Evolutionary conservation across 225 moss, liverwort and hornwort genomes (phyloP).

Genomic region (Lunularia cruciata): DNA sequence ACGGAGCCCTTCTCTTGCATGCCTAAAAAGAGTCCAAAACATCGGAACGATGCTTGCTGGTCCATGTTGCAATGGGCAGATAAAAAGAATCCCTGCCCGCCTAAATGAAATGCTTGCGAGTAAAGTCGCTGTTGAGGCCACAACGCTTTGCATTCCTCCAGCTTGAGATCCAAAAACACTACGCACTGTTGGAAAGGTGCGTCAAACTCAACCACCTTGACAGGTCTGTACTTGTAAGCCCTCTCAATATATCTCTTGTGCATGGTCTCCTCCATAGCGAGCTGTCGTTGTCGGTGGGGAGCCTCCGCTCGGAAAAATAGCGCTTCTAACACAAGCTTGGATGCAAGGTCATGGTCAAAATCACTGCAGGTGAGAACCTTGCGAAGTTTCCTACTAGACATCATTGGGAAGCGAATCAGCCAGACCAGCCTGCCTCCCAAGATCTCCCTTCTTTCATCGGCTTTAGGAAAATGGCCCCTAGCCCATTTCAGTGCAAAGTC

Average conservation of each 20-base stretch:
- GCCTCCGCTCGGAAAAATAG: slow-evolving; percentile 88
- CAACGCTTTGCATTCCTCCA: slow-evolving; percentile 87
- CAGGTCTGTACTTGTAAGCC: slow-evolving; percentile 96
- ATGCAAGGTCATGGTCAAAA: slow-evolving; percentile 89
- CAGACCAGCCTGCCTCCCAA: slow-evolving; percentile 79
- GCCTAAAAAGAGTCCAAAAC: slow-evolving; percentile 98
- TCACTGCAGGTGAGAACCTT: slow-evolving; percentile 93
- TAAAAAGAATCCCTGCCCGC: slow-evolving; percentile 96
- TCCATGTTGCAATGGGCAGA: slow-evolving; percentile 98
- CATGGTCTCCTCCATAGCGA: slow-evolving; percentile 76
- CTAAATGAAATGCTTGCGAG: slow-evolving; percentile 96
- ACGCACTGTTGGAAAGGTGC: slow-evolving; percentile 74
- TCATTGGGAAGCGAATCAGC: slow-evolving; percentile 98
- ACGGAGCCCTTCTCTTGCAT: slow-evolving; percentile 99
- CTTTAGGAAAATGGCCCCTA: slow-evolving; percentile 73
- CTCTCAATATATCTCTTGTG: slow-evolving; percentile 92
- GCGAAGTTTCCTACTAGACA: slow-evolving; percentile 93
- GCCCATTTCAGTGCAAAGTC: slow-evolving; percentile 96
- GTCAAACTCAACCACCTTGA: slow-evolving; percentile 97
- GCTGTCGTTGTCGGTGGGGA: slow-evolving; percentile 86
- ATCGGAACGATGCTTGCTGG: slow-evolving; percentile 73
- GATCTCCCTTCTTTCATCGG: slow-evolving; percentile 88
- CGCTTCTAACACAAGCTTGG: slow-evolving; percentile 84
- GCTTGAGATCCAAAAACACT: slow-evolving; percentile 87
- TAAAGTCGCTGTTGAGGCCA: slow-evolving; percentile 89